Evolutionary conservation across 75 land plant species (phyloP), one percentile per base, ranked within the genome.

Genomic region (Larix kaempferi): DNA sequence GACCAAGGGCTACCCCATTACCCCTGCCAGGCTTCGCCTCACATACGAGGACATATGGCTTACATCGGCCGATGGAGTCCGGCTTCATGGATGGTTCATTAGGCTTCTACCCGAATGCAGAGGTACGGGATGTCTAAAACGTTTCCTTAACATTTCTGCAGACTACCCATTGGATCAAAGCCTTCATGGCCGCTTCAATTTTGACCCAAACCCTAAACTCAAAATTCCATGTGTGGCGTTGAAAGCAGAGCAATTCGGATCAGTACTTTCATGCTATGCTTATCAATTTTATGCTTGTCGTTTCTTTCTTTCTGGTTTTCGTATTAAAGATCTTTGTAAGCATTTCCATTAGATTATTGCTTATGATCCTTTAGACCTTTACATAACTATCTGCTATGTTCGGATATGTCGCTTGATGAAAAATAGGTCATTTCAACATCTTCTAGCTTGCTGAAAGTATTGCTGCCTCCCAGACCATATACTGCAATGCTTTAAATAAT

Each of bases 41-140:
- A 41, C 52, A 19, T 97, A 92, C 87, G 95, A 97, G 82, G 98
- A 97, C 73, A 90, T 97, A 33, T 97, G 98, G 98, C 90, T 97
- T 63, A 80, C 59, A 29, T 84, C 98, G 44, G 74, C 84, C 55
- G 98, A 97, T 69, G 98, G 95, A 19, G 89, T 94, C 21, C 92
- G 94, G 33, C 89, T 95, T 69, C 99, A 97, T 62, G 85, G 94
- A 66, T 97, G 99, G 98, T 91, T 95, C 87, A 89, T 97, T 79
- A 93, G 92, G 85, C 84, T 87, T 71, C 78, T 79, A 25, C 93
- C 95, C 69, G 81, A 81, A 3, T 81, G 78, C 76, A 62, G 76
- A 87, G 98, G 98, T 94, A 49, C 21, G 79, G 49, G 37, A 2
- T 59, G n/a, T 21, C 56, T 59, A 6, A 29, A 29, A 54, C 57